A percentile compares a stretch with the other conserved stretches of the same genome.
phyloP scores from a whole-genome alignment of 140 eudicot genomes.

The Flaveria floridana region DNA sequence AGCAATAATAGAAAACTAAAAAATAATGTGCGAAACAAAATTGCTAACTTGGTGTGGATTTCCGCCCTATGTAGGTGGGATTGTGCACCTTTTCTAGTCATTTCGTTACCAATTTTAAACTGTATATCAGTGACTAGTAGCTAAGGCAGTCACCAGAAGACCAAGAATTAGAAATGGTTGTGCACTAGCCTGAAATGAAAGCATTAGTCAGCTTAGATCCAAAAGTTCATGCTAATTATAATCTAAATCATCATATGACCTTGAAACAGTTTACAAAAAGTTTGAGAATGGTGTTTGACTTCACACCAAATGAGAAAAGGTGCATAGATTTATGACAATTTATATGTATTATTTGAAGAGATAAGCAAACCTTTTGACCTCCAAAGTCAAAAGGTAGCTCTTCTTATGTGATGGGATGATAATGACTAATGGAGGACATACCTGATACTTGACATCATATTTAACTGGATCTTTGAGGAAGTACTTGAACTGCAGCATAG shows the following conservation, averaged over 20 bases:
- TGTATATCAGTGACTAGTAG: conserved; percentile 70
- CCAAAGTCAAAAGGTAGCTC: conserved; percentile 14
- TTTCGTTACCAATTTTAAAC: conserved; percentile 11
- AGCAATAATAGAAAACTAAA: conserved; percentile 5
- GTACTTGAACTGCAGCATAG: conserved; percentile 69
- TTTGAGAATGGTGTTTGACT: conserved; percentile 15
- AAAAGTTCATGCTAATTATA: conserved; percentile 18
- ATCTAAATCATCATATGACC: conserved; percentile 13
- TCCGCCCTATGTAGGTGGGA: conserved; percentile 19
- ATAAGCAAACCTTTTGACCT: conserved; percentile 12
- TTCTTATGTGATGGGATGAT: conserved; percentile 19
- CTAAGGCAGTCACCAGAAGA: conserved; percentile 86
- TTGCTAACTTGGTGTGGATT: conserved; percentile 22
- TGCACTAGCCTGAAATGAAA: conserved; percentile 85
- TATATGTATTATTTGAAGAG: background rate
- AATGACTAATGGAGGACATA: conserved; percentile 34
- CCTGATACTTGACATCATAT: conserved; percentile 98
- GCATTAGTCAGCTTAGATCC: conserved; percentile 17
- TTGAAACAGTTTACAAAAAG: background rate
- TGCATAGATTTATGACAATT: background rate
- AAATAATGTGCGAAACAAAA: conserved; percentile 23
- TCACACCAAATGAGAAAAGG: conserved; percentile 3
- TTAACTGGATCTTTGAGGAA: conserved; percentile 91
- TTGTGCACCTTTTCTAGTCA: conserved; percentile 20
- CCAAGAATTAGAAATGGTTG: conserved; percentile 97